phyloP scores from a whole-genome alignment of 768 basidiomycete species.

The Clathrus columnatus region DNA sequence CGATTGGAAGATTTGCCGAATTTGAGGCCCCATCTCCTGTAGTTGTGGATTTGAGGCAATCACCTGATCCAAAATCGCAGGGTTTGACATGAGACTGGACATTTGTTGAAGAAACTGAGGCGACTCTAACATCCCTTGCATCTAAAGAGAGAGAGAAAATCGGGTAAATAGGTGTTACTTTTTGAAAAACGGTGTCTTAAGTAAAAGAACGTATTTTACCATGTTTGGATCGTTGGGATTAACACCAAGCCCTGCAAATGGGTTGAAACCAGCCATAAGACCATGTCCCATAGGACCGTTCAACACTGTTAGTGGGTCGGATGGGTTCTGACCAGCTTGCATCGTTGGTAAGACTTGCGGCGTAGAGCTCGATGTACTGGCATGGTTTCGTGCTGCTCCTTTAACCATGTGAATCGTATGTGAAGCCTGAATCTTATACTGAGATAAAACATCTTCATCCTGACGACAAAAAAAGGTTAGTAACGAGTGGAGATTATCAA shows the following conservation, averaged over 20 bases:
- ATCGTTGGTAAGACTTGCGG: conserved; percentile 69
- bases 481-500: background rate
- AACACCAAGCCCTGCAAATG: conserved; percentile 84
- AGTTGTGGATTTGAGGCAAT: conserved; percentile 76
- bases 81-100: conserved; percentile 78
- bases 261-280: conserved; percentile 79
- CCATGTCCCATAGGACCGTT: conserved; percentile 75
- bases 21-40: conserved; percentile 66
- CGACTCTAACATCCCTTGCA: conserved; percentile 78
- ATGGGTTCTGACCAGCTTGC: conserved; percentile 86
- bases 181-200: background rate
- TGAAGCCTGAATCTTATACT: conserved; percentile 83
- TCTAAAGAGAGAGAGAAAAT: conserved; percentile 29
- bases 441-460: conserved; percentile 75
- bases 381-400: conserved; percentile 46
- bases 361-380: conserved; percentile 27
- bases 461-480: conserved; percentile 21
- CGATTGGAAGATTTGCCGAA: conserved; percentile 70
- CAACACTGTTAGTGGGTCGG: conserved; percentile 77
- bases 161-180: background rate
- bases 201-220: conserved; percentile 35
- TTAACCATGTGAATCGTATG: conserved; percentile 96
- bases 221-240: conserved; percentile 94
- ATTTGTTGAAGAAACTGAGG: conserved; percentile 85
- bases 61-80: conserved; percentile 79